Conservation (phyloP, 2,329 filamentous ascomycete genomes). For the Xylariaceae sp. region DNA sequence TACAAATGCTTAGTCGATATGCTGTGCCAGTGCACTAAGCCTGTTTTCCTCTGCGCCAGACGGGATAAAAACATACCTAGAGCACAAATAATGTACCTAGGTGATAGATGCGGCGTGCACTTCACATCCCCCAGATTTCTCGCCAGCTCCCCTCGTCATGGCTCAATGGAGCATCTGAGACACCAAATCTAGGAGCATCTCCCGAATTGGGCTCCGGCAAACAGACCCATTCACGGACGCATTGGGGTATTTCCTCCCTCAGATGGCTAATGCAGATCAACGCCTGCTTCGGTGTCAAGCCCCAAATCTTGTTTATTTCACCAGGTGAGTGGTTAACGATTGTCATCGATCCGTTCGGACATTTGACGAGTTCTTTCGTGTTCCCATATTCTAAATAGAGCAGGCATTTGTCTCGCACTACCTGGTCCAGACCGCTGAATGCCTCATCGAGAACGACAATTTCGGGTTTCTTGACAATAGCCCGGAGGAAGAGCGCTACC, state of each 20-base stretch:
- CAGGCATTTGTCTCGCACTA: constrained; percentile 80
- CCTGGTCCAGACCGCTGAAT: constrained; percentile 79
- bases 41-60: too few species aligned
- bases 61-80: too few species aligned
- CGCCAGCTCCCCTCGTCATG: constrained; percentile 56
- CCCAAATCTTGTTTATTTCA: constrained; percentile 46
- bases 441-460: constrained; percentile 84
- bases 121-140: constrained; percentile 57
- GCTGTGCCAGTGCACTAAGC: too few species aligned
- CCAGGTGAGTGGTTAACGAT: constrained; percentile 45
- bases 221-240: constrained; percentile 79
- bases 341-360: constrained; percentile 25
- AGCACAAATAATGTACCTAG: too few species aligned
- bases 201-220: constrained; percentile 71
- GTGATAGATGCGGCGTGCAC: too few species aligned
- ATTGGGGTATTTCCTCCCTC: constrained; percentile 82
- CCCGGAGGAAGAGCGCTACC: constrained; percentile 77
- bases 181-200: constrained; percentile 58
- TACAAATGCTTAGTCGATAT: too few species aligned
- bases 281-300: constrained; percentile 68
- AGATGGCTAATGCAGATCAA: constrained; percentile 91
- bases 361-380: constrained; percentile 36
- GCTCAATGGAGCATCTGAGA: constrained; percentile 57
- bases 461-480: constrained; percentile 75
- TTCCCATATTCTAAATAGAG: constrained; percentile 70